phyloP scores from a whole-genome alignment of 129 eudicot species.

The carrot (Daucus carota) region DH1_v3.0 NC_030384.2:28890001-28890500 shows the following conservation, averaged over 20 bases:
- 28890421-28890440: neutral
- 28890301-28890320: neutral
- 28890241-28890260: too few species aligned
- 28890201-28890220: too few species aligned
- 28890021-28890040: slow-evolving; percentile 67
- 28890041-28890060: slow-evolving; percentile 61
- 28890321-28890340: neutral
- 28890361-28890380: too few species aligned
- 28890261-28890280: too few species aligned
- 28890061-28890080: slow-evolving; percentile 24
- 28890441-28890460: neutral
- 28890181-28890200: too few species aligned
- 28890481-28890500: neutral
- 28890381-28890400: too few species aligned
- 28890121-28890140: too few species aligned
- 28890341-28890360: neutral
- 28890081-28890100: neutral
- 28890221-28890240: too few species aligned
- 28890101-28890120: neutral
- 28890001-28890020: slow-evolving; percentile 79
- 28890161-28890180: too few species aligned
- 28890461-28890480: neutral
- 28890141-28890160: too few species aligned
- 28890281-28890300: too few species aligned
- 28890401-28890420: neutral